Percentiles rank a stretch among this genome's conserved stretches.
These are phyloP conservation scores for Poteriospumella lacustris DNA, from an alignment of 108 stramenopile species.

Conservation along the genomic window DNA sequence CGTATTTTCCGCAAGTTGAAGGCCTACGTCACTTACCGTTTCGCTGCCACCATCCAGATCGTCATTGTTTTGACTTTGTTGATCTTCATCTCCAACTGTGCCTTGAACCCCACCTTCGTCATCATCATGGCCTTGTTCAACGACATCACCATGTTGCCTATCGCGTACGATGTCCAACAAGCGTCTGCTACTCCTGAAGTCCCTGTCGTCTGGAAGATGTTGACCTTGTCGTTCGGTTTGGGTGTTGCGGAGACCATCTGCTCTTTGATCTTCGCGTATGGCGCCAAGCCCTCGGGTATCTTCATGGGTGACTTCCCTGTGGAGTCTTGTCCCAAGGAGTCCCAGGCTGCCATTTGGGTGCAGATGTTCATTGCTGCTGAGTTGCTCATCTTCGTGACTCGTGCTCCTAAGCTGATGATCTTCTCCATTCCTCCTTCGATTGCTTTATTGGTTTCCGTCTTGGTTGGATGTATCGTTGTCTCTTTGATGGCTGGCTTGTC, in stretches of 20 bases:
- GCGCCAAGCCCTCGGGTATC: not conserved
- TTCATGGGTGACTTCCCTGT: slow-evolving; percentile 1
- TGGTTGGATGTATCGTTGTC: slow-evolving; percentile 22
- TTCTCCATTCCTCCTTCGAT: slow-evolving; percentile 16
- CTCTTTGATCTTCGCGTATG: slow-evolving; percentile 27
- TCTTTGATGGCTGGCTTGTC: slow-evolving; percentile 17
- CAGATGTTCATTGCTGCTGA: slow-evolving; percentile 36
- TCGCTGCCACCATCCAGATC: slow-evolving; percentile 43
- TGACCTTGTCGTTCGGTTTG: not conserved
- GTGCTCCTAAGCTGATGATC: slow-evolving; percentile 32
- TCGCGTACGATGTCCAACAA: slow-evolving; percentile 27
- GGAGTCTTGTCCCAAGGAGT: not conserved
- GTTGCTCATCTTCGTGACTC: slow-evolving; percentile 39
- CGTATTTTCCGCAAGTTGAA: slow-evolving; percentile 63
- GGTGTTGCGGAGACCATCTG: slow-evolving; percentile 11
- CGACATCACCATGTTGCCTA: slow-evolving; percentile 25
- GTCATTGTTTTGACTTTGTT: slow-evolving; percentile 15
- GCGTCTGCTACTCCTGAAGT: slow-evolving; percentile 15
- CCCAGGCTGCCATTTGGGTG: slow-evolving; percentile 31
- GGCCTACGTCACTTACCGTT: slow-evolving; percentile 69
- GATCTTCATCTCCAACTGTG: slow-evolving; percentile 28
- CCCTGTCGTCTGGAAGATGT: slow-evolving; percentile 17
- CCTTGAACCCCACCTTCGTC: slow-evolving; percentile 52
- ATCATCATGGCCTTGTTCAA: slow-evolving; percentile 39
- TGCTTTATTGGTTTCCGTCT: slow-evolving; percentile 5